Conservation (phyloP, 2,329 filamentous ascomycete genomes). For the Ceratocystis cacaofunesta region DNA sequence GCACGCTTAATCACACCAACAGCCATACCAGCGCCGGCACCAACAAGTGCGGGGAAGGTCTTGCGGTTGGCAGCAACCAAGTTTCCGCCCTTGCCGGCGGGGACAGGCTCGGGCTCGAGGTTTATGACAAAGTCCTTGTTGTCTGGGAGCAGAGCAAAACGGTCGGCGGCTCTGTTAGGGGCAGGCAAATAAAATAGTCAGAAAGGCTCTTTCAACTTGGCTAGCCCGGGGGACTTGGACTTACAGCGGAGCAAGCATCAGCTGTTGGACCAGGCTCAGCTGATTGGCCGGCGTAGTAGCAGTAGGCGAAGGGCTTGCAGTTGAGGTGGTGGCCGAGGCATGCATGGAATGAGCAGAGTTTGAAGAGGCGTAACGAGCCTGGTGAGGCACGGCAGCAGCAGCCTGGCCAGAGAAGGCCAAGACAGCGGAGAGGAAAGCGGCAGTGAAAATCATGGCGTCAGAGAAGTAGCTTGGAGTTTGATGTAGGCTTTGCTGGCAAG, state of each 20-base stretch:
- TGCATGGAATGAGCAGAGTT: constrained; percentile 1
- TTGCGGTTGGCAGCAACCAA: constrained; percentile 39
- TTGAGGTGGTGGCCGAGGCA: neutral
- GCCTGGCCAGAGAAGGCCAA: constrained; percentile 28
- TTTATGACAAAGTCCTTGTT: constrained; percentile 32
- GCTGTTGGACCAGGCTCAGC: constrained; percentile 22
- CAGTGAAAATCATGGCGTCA: constrained; percentile 26
- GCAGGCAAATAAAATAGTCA: constrained; percentile 8
- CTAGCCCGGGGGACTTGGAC: neutral
- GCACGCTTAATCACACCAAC: constrained; percentile 34
- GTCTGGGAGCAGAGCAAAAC: constrained; percentile 27
- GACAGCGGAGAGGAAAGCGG: constrained; percentile 25
- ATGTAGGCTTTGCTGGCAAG: constrained; percentile 19
- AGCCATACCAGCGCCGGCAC: constrained; percentile 36
- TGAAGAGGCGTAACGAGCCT: constrained; percentile 10
- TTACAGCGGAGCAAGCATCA: constrained; percentile 19
- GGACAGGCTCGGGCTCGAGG: constrained; percentile 31
- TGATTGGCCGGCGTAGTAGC: constrained; percentile 14
- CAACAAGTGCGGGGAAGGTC: constrained; percentile 41
- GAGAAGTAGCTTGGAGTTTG: neutral
- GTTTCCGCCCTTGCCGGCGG: constrained; percentile 28
- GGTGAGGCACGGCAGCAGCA: constrained; percentile 21
- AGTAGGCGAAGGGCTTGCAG: neutral
- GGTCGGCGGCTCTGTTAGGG: constrained; percentile 25
- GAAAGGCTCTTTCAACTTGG: neutral